Percentiles rank a stretch among this genome's conserved stretches.
Evolutionary conservation across 192 early-diverging fungal genomes (phyloP).

Genomic region (Lunasporangiospora selenospora): DNA sequence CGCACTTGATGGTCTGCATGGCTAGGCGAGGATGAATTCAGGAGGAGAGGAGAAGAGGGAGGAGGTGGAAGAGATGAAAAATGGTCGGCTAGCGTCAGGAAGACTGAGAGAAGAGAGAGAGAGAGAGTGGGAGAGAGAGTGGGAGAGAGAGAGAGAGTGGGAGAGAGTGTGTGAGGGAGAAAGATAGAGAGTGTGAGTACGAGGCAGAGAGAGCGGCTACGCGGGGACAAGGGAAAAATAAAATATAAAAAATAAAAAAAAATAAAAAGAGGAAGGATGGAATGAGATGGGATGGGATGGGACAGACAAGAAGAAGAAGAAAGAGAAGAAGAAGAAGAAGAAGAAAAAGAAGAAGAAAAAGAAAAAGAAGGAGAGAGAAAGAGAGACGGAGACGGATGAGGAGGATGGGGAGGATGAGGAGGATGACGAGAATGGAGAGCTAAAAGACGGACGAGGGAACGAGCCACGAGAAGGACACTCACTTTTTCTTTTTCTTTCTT

Average conservation of each 20-base stretch:
- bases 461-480: no score
- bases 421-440: no score
- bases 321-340: no score
- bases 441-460: no score
- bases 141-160: not conserved
- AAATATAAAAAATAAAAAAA: conserved; percentile 7
- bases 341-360: no score
- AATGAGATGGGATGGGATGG: conserved; percentile 2
- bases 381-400: no score
- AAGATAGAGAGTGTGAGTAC: not conserved
- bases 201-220: not conserved
- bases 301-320: no score
- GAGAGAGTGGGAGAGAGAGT: not conserved
- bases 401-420: no score
- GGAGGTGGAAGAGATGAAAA: not conserved
- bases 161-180: not conserved
- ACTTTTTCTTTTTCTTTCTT: no score
- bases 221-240: not conserved
- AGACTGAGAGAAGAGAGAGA: not conserved
- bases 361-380: no score
- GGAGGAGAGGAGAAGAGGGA: not conserved
- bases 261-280: conserved; percentile 1
- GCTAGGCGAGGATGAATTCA: conserved; percentile 9
- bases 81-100: no score
- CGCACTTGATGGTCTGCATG: conserved; percentile 88